Evolutionary conservation across 805 yeast species (phyloP), one percentile per base, ranked within the genome.

Genomic region (Saturnispora sanitii): DNA sequence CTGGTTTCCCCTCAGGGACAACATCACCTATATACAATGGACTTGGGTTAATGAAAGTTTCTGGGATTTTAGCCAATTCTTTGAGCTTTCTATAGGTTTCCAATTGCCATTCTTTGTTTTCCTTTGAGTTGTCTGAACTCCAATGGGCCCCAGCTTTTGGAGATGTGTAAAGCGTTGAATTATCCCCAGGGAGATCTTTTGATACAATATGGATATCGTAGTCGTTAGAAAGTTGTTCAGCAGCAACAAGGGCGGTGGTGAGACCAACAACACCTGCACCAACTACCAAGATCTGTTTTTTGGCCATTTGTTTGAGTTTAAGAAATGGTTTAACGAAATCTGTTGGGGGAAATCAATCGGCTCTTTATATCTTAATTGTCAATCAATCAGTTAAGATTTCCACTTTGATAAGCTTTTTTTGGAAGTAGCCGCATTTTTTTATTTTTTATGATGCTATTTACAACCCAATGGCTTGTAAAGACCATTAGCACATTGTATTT

Each of bases 121-220:
- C 59, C 12, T 67, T 61, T 3, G 49, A 32, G 3, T 66, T 66
- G 44, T 60, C 56, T 3, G 69, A 60, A n/a, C 55, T 62, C 82
- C 85, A 79, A 45, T 77, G 76, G 27, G 85, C 86, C 4, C 86
- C 85, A 1, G 84, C 86, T 53, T 67, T 73, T 2, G 83, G 82
- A 0, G 82, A 76, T 1, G 82, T 67, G 51, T 74, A 79, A 5
- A 67, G 64, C 4, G 45, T 30, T 4, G 47, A 38, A 35, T 65
- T 45, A 39, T 78, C 82, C 2, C 83, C 82, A 0, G 82, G 83
- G 13, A 77, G 51, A 45, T 70, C 63, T 33, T 61, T 60, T 1
- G 67, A 68, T 3, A 72, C 45, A 19, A 72, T 52, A 4, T 67
- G 53, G 13, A 72, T 65, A 6, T 46, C 39, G 19, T 58, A 19